phyloP scores from a whole-genome alignment of 1,284 basidiomycete genomes.

The Apiotrichum sp. region DNA sequence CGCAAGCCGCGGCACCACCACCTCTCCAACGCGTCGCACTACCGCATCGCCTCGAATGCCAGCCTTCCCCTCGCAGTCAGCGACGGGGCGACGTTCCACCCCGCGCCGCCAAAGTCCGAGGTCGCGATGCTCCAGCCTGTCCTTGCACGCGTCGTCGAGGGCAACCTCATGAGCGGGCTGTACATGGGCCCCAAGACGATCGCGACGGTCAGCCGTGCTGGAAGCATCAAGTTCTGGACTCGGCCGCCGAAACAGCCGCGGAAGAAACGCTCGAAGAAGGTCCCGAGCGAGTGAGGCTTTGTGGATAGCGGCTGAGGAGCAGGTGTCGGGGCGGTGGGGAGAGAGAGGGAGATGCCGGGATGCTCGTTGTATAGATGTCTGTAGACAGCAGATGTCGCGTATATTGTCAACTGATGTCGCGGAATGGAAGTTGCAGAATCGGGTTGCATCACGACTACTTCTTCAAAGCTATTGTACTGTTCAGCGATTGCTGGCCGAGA shows the following conservation, averaged over 20 bases:
- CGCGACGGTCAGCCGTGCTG: conserved; percentile 66
- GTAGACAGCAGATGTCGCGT: too few species aligned
- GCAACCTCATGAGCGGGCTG: conserved; percentile 64
- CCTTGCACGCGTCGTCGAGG: conserved; percentile 69
- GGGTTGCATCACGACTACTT: too few species aligned
- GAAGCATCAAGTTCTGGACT: conserved; percentile 74
- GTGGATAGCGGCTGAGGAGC: neutral
- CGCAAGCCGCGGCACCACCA: conserved; percentile 45
- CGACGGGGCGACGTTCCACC: conserved; percentile 60
- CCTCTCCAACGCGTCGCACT: conserved; percentile 27
- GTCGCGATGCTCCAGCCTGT: conserved; percentile 87
- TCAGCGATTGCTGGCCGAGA: too few species aligned
- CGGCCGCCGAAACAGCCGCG: conserved; percentile 52
- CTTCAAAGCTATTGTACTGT: too few species aligned
- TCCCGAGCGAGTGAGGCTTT: neutral
- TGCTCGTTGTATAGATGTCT: neutral
- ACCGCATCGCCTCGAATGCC: conserved; percentile 43
- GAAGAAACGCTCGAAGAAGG: conserved; percentile 4
- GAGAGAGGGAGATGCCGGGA: neutral
- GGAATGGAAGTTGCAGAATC: too few species aligned
- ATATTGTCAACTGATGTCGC: too few species aligned
- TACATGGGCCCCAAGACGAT: conserved; percentile 66
- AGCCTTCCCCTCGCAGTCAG: conserved; percentile 55
- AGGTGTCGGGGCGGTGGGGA: neutral
- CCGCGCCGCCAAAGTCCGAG: conserved; percentile 79